phyloP scores from a whole-genome alignment of 2,329 filamentous ascomycete genomes.

The Alternaria sp. region DNA sequence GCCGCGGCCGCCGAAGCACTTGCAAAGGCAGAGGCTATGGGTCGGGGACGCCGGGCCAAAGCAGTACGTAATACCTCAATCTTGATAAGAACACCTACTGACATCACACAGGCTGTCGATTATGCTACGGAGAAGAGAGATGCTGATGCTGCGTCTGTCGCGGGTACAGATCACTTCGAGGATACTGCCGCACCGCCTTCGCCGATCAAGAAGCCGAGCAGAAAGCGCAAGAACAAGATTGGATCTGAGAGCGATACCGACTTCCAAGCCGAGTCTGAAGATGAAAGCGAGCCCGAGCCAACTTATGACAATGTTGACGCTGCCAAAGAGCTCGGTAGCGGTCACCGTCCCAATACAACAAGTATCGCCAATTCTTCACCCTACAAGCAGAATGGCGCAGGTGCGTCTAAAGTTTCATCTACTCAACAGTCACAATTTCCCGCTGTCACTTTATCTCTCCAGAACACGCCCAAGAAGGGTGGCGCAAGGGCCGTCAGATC shows the following conservation, averaged over 20 bases:
- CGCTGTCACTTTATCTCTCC: conserved; percentile 6
- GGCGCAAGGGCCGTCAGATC: conserved; percentile 2
- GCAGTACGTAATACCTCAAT: conserved; percentile 53
- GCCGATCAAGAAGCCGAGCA: conserved; percentile 43
- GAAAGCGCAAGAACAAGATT: conserved; percentile 40
- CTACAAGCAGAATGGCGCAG: conserved; percentile 32
- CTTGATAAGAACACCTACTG: neutral
- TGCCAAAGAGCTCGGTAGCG: conserved; percentile 10
- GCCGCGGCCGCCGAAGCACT: conserved; percentile 75
- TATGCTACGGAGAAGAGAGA: conserved; percentile 54
- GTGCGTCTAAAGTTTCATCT: conserved; percentile 25
- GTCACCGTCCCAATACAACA: conserved; percentile 14
- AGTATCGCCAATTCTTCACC: conserved; percentile 18
- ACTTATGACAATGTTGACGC: conserved; percentile 17
- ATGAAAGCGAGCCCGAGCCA: conserved; percentile 32
- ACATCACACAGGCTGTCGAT: conserved; percentile 51
- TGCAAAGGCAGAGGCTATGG: conserved; percentile 77
- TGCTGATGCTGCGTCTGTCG: conserved; percentile 18
- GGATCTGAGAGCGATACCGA: conserved; percentile 59
- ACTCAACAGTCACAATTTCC: conserved; percentile 9
- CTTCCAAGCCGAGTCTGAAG: conserved; percentile 53
- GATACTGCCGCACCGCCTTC: conserved; percentile 25
- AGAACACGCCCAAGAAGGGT: neutral
- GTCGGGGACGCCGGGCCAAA: conserved; percentile 81
- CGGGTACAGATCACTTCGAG: conserved; percentile 28